These are phyloP conservation scores for Aspergillus fischeri DNA, from an alignment of 2,329 filamentous ascomycete genomes.

Conservation along the genomic window DNA sequence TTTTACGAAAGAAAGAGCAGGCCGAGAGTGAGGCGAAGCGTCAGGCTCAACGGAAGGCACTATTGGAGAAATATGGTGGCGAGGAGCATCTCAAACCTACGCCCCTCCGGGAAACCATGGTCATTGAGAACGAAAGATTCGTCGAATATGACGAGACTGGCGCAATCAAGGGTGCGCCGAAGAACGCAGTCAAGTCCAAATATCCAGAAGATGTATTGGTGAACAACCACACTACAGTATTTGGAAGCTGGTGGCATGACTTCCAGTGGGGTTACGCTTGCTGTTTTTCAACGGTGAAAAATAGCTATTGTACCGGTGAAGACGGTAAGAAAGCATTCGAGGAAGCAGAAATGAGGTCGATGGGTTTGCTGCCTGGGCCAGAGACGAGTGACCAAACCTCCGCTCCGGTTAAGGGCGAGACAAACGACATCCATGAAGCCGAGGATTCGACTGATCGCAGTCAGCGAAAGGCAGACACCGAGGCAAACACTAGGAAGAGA, in stretches of 20 bases:
- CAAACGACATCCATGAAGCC: slow-evolving; percentile 18
- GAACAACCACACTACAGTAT: slow-evolving; percentile 90
- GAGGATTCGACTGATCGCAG: slow-evolving; percentile 26
- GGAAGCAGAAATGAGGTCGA: slow-evolving; percentile 62
- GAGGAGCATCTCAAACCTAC: slow-evolving; percentile 59
- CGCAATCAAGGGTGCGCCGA: slow-evolving; percentile 79
- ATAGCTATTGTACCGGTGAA: slow-evolving; percentile 95
- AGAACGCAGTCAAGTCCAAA: slow-evolving; percentile 75
- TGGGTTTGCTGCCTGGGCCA: slow-evolving; percentile 33
- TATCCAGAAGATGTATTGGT: slow-evolving; percentile 82
- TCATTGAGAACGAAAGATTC: slow-evolving; percentile 79
- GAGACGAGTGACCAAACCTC: slow-evolving; percentile 7
- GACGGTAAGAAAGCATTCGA: slow-evolving; percentile 79
- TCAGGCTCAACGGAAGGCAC: slow-evolving; percentile 62
- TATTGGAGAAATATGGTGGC: slow-evolving; percentile 79
- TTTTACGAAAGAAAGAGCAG: slow-evolving; percentile 72
- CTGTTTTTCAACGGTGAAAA: slow-evolving; percentile 89
- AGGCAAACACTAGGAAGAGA: slow-evolving; percentile 58
- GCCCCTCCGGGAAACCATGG: slow-evolving; percentile 60
- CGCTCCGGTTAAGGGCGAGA: slow-evolving; percentile 8
- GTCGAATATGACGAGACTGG: slow-evolving; percentile 93
- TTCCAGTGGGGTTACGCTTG: slow-evolving; percentile 97
- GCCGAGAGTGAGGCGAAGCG: slow-evolving; percentile 69
- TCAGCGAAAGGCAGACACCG: slow-evolving; percentile 28
- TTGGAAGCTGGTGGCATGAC: slow-evolving; percentile 96